phyloP scores from a whole-genome alignment of 306 rosid species.

The Canavalia ensiformis region DNA sequence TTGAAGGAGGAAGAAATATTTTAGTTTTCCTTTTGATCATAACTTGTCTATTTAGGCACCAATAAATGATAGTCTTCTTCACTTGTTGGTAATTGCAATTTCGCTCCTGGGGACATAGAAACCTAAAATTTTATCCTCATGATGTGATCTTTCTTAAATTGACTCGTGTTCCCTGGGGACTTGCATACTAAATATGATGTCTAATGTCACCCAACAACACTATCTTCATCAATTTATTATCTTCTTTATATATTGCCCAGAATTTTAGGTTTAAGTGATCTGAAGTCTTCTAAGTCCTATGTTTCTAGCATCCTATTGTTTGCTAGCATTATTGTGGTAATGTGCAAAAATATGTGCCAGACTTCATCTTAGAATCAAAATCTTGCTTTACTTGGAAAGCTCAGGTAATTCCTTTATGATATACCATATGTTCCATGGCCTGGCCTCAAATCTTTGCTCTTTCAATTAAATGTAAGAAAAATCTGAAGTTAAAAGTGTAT shows the following conservation, averaged over 20 bases:
- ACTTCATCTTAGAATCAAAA: background rate
- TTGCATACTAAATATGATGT: slow-evolving; percentile 32
- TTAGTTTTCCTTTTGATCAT: background rate
- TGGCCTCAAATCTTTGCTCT: slow-evolving; percentile 7
- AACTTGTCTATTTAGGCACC: slow-evolving; percentile 31
- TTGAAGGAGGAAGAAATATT: background rate
- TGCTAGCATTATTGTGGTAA: slow-evolving; percentile 24
- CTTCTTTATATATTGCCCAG: slow-evolving; percentile 1
- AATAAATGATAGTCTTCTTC: slow-evolving; percentile 16
- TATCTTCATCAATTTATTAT: background rate
- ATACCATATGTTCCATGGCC: background rate
- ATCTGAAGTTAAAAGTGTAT: background rate
- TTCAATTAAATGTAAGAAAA: background rate
- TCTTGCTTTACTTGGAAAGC: slow-evolving; percentile 1
- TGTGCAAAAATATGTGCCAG: background rate
- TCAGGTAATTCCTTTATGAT: background rate
- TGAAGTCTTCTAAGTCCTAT: background rate
- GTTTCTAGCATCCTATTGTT: background rate
- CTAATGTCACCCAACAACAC: background rate
- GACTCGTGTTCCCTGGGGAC: background rate
- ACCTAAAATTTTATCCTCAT: background rate
- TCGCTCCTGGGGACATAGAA: slow-evolving; percentile 27
- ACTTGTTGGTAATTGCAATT: slow-evolving; percentile 26
- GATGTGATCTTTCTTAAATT: slow-evolving; percentile 27
- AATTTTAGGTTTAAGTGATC: background rate